Percentiles rank a stretch among this genome's conserved stretches.
Evolutionary conservation across 2,329 filamentous ascomycete genomes (phyloP).

Genomic region (Aspergillus tubingensis): DNA sequence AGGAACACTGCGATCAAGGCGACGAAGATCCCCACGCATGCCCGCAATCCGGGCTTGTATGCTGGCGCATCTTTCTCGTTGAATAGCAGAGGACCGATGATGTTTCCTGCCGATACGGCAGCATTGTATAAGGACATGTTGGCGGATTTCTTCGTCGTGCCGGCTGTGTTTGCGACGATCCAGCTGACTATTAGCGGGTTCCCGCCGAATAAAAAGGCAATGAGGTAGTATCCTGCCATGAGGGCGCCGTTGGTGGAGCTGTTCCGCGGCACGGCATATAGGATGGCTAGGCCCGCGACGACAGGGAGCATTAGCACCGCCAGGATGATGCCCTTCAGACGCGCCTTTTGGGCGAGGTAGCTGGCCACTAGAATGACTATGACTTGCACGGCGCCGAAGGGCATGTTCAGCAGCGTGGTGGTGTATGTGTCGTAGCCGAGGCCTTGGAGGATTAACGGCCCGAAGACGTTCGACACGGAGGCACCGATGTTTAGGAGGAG

Average conservation of each 20-base stretch:
- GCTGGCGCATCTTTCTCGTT: constrained; percentile 57
- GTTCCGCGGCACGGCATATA: constrained; percentile 55
- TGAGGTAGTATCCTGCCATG: constrained; percentile 64
- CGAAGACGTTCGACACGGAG: constrained; percentile 65
- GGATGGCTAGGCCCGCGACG: constrained; percentile 57
- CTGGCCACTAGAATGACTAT: constrained; percentile 61
- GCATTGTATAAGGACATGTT: constrained; percentile 67
- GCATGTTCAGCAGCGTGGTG: constrained; percentile 66
- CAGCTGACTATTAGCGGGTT: constrained; percentile 68
- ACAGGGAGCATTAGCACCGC: constrained; percentile 59
- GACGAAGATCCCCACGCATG: constrained; percentile 49
- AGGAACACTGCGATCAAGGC: constrained; percentile 56
- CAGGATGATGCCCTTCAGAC: constrained; percentile 60
- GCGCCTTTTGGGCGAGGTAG: constrained; percentile 59
- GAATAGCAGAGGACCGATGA: constrained; percentile 67
- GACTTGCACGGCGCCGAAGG: constrained; percentile 64
- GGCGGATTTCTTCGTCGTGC: constrained; percentile 67
- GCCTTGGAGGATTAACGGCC: constrained; percentile 62
- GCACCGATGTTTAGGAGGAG: constrained; percentile 67
- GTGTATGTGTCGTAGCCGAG: constrained; percentile 61
- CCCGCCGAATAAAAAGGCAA: constrained; percentile 66
- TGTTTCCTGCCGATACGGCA: constrained; percentile 64
- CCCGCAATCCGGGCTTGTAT: constrained; percentile 60
- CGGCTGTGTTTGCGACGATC: constrained; percentile 69
- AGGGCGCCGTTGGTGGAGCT: constrained; percentile 49